Evolutionary conservation across 2,329 filamentous ascomycete species (phyloP).

Genomic region (Colletotrichum lini): DNA sequence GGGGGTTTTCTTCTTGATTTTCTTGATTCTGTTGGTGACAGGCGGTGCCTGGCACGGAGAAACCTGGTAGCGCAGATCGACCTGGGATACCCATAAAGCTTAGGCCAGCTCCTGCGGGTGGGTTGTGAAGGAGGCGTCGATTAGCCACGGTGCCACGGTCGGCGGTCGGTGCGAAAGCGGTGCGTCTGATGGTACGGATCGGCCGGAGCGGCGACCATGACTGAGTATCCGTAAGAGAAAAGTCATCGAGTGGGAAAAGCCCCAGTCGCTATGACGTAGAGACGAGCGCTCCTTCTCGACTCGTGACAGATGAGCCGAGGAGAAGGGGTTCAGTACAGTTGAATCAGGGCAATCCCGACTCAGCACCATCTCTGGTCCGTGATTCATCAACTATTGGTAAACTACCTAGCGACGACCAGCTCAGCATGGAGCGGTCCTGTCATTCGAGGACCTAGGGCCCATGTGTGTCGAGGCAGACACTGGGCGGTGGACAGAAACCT

Average conservation of each 20-base stretch:
- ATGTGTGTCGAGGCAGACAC: slow-evolving; percentile 17
- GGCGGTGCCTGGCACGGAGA: slow-evolving; percentile 19
- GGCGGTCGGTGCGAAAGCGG: slow-evolving; percentile 31
- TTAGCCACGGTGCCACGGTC: slow-evolving; percentile 28
- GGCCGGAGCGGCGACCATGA: slow-evolving; percentile 34
- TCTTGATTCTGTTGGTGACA: background rate
- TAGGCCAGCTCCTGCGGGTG: slow-evolving; percentile 30
- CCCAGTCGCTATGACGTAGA: slow-evolving; percentile 38
- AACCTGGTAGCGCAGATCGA: slow-evolving; percentile 23
- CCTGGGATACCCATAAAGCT: slow-evolving; percentile 28
- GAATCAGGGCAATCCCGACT: slow-evolving; percentile 32
- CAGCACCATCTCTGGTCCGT: slow-evolving; percentile 19
- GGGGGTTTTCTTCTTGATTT: slow-evolving; percentile 8
- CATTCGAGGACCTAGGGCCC: slow-evolving; percentile 20
- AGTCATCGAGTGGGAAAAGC: slow-evolving; percentile 19
- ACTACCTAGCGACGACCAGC: slow-evolving; percentile 8
- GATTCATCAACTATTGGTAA: slow-evolving; percentile 5
- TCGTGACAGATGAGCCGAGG: slow-evolving; percentile 31
- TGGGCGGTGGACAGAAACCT: background rate
- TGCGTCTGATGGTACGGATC: slow-evolving; percentile 30
- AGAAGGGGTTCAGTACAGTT: slow-evolving; percentile 14
- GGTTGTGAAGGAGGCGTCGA: slow-evolving; percentile 27
- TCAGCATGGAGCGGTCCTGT: slow-evolving; percentile 29
- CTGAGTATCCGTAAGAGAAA: slow-evolving; percentile 31
- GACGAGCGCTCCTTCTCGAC: slow-evolving; percentile 21